Base-by-base conservation (phyloP, 352 stramenopile species). In the Thraustochytrium striatum region DNA sequence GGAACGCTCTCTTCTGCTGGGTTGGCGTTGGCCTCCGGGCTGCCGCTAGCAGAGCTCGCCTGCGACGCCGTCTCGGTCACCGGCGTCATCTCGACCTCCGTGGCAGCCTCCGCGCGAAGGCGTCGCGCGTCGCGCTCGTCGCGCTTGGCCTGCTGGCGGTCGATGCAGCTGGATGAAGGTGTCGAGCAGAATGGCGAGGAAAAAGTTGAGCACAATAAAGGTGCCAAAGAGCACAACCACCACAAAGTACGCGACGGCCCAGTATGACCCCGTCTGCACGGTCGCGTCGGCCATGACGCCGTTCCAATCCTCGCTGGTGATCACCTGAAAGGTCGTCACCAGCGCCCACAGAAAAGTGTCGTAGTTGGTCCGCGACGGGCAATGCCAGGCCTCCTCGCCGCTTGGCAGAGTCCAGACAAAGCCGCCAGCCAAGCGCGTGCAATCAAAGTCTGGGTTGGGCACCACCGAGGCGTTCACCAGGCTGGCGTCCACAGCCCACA, bases 261-360 rank as follows among this genome's bases (percentile, higher is more conserved):
- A 0, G 16, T 8, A 16, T 8, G 9, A 72, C 11, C 52, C 68
- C 8, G 36, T 58, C n/a, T 32, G 61, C 28, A 52, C 61, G 25
- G 39, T 30, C 8, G 35, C 55, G n/a, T 78, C 47, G 16, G 70
- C 90, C 3, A 84, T 89, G 79, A 93, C 86, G 39, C 61, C 86
- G 52, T 93, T 93, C 88, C 88, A 95, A 68, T 94, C 91, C 44
- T 95, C 90, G 2, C 88, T 87, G n/a, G 90, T 91, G 69, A 95
- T 93, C 41, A 95, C 85, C 82, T 94, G 89, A 59, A 95, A 94
- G 0, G 93, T 90, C 0, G 90, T 93, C 30, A 93, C 75, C 38
- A 78, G 75, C 8, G 88, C 85, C 88, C 89, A 92, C 0, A 92
- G 69, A 1, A 95, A 55, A 0, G 87, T 90, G 38, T 95, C 90